A percentile compares a stretch with the other conserved stretches of the same genome.
Conservation (phyloP, 768 basidiomycete genomes). For the Boletus patriciae region DNA sequence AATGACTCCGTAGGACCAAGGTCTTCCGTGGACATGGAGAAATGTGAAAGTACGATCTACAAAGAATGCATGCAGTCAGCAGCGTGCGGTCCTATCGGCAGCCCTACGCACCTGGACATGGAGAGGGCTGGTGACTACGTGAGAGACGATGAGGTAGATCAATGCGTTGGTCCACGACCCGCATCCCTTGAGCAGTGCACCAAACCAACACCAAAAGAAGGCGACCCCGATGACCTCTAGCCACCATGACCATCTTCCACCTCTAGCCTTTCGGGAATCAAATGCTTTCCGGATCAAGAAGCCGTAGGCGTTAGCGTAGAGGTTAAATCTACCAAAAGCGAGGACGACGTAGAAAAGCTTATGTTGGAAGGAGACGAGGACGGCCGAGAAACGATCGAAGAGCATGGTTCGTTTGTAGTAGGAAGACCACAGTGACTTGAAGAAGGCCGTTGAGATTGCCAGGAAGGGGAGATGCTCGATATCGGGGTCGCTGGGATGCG, state of each 20-base stretch:
- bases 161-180: constrained; percentile 70
- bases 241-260: constrained; percentile 76
- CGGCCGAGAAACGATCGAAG: constrained; percentile 67
- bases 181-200: constrained; percentile 63
- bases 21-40: constrained; percentile 91
- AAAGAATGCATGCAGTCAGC: constrained; percentile 7
- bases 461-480: constrained; percentile 92
- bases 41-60: constrained; percentile 96
- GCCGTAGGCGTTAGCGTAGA: constrained; percentile 83
- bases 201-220: constrained; percentile 93
- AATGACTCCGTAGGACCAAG: constrained; percentile 91
- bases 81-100: not conserved
- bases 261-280: constrained; percentile 60
- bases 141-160: constrained; percentile 79
- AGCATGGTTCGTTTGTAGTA: constrained; percentile 89
- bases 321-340: constrained; percentile 90
- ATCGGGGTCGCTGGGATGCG: constrained; percentile 64
- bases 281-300: constrained; percentile 69
- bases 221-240: constrained; percentile 71
- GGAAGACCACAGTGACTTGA: constrained; percentile 84
- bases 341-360: constrained; percentile 91
- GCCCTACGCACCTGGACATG: constrained; percentile 79
- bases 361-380: constrained; percentile 79
- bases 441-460: constrained; percentile 86
- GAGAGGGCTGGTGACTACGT: constrained; percentile 83